These are phyloP conservation scores for Fraxinus sp. DNA, from an alignment of 305 asterid species.

Conservation along the genomic window DNA sequence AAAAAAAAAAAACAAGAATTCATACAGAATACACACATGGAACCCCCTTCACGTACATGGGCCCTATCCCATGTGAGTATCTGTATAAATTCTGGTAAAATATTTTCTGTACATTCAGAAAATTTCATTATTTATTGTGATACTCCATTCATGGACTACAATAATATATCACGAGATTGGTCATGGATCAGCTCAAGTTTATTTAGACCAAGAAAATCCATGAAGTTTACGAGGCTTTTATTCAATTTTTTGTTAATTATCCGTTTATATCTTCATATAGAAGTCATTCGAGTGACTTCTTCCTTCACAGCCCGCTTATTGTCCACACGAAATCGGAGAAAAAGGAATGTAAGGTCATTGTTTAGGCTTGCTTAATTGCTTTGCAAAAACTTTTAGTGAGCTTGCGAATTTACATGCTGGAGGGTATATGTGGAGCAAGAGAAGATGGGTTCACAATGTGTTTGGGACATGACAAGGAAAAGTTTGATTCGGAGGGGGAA, in stretches of 20 bases:
- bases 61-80: too few species aligned
- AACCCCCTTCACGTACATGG: too few species aligned
- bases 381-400: neutral
- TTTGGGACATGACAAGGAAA: neutral
- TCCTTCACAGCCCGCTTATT: neutral
- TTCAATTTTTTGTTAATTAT: neutral
- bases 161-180: neutral
- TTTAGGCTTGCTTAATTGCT: neutral
- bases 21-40: too few species aligned
- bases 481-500: neutral
- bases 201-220: neutral
- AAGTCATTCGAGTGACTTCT: neutral
- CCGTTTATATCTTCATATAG: neutral
- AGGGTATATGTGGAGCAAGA: neutral
- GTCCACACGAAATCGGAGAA: neutral
- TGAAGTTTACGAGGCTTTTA: neutral
- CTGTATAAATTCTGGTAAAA: too few species aligned
- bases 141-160: too few species aligned
- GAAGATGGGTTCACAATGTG: neutral
- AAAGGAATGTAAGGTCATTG: neutral
- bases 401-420: neutral
- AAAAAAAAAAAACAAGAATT: too few species aligned
- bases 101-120: too few species aligned
- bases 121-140: too few species aligned
- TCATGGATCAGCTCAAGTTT: neutral